phyloP scores from a whole-genome alignment of 2,329 filamentous ascomycete genomes.

The Fusarium sp. region DNA sequence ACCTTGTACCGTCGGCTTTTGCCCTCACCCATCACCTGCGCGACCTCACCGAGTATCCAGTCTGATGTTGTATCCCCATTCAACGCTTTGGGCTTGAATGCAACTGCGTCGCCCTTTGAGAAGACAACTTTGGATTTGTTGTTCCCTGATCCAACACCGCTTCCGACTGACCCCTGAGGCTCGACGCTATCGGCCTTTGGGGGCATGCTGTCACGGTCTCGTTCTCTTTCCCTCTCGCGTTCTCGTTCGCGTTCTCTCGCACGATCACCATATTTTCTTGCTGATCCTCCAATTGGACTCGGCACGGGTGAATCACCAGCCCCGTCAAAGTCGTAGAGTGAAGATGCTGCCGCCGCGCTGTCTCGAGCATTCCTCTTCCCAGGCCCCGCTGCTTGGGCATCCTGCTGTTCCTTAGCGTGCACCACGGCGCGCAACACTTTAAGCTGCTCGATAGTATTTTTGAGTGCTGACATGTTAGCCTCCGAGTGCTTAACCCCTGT shows the following conservation, averaged over 20 bases:
- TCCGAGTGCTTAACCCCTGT: conserved; percentile 53
- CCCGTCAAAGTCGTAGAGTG: conserved; percentile 56
- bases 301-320: conserved; percentile 56
- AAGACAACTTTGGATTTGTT: conserved; percentile 63
- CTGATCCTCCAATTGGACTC: conserved; percentile 50
- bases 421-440: conserved; percentile 54
- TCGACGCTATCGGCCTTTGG: conserved; percentile 65
- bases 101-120: conserved; percentile 69
- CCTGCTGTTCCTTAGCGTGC: conserved; percentile 53
- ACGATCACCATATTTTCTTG: conserved; percentile 48
- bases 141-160: conserved; percentile 41
- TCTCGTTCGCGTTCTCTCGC: conserved; percentile 53
- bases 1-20: conserved; percentile 82
- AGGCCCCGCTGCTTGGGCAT: conserved; percentile 45
- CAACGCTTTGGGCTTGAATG: conserved; percentile 67
- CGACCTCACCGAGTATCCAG: conserved; percentile 81
- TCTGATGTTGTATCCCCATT: conserved; percentile 59
- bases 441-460: conserved; percentile 52
- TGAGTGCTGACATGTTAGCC: conserved; percentile 48
- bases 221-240: conserved; percentile 41
- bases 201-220: conserved; percentile 53
- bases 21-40: conserved; percentile 76
- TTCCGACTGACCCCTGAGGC: conserved; percentile 55
- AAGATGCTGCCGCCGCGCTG: conserved; percentile 43
- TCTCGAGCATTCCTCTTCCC: conserved; percentile 42